Conservation (phyloP, 176 grass and related monocot genomes). For the maize (Zea mays) region Zm-B73-REFERENCE-NAM-5.0 NC_050105.1:101131001-101131500, state of each 20-base stretch:
- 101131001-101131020: background rate
- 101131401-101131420: background rate
- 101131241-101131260: too few relatives aligned
- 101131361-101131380: background rate
- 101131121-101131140: too few relatives aligned
- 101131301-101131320: background rate
- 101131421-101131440: background rate
- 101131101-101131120: too few relatives aligned
- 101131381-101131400: background rate
- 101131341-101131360: background rate
- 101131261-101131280: too few relatives aligned
- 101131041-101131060: too few relatives aligned
- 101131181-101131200: too few relatives aligned
- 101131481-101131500: background rate
- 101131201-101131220: too few relatives aligned
- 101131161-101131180: too few relatives aligned
- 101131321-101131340: background rate
- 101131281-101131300: background rate
- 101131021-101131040: background rate
- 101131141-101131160: too few relatives aligned
- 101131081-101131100: too few relatives aligned
- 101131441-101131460: constrained; percentile 2
- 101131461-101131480: background rate
- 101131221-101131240: too few relatives aligned
- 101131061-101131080: too few relatives aligned